Conservation (phyloP, 164 flowering plant genomes). For the Magnolia officinalis region DNA sequence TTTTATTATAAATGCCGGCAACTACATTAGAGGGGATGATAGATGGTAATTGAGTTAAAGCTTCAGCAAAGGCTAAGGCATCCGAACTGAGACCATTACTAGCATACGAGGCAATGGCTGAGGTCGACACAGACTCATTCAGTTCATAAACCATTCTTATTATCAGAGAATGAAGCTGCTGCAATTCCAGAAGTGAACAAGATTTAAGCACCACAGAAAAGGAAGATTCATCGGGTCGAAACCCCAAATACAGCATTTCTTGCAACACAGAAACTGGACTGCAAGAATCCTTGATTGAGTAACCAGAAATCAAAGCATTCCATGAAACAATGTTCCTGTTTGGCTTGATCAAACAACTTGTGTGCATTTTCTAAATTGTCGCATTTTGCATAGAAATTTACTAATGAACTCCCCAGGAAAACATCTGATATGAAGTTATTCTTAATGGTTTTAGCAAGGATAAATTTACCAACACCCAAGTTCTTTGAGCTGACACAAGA, state of each 20-base stretch:
- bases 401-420: slow-evolving; percentile 60
- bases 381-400: slow-evolving; percentile 69
- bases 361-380: slow-evolving; percentile 39
- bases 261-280: slow-evolving; percentile 31
- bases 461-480: slow-evolving; percentile 33
- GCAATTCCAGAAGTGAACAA: slow-evolving; percentile 31
- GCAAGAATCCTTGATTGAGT: slow-evolving; percentile 27
- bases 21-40: slow-evolving; percentile 47
- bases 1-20: slow-evolving; percentile 37
- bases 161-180: slow-evolving; percentile 57
- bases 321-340: slow-evolving; percentile 60
- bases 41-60: slow-evolving; percentile 21
- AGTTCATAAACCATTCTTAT: slow-evolving; percentile 52
- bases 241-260: slow-evolving; percentile 56
- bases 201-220: slow-evolving; percentile 59
- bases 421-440: slow-evolving; percentile 38
- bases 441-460: slow-evolving; percentile 57
- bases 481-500: slow-evolving; percentile 38
- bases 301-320: slow-evolving; percentile 65
- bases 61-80: slow-evolving; percentile 41
- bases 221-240: slow-evolving; percentile 52
- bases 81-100: slow-evolving; percentile 46
- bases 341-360: slow-evolving; percentile 38
- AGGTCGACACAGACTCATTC: slow-evolving; percentile 50
- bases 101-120: slow-evolving; percentile 66